Base-by-base conservation (phyloP, 345 rosid species). In the Salix exigua region DNA sequence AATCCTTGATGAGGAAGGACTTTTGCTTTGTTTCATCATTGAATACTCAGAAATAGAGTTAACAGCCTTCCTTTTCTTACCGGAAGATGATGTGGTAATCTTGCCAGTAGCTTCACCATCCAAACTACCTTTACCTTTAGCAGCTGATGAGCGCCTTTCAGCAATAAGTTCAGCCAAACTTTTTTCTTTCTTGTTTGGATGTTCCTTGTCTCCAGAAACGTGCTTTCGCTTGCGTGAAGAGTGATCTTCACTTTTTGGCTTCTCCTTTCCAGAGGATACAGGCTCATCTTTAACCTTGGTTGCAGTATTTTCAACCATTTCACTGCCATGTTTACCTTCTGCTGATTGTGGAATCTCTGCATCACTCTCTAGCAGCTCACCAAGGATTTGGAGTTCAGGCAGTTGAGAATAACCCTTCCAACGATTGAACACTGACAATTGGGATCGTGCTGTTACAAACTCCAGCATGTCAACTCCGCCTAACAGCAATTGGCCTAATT, bases 391-490 rank as follows among this genome's bases (percentile, higher is more conserved):
- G 72, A 90, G 81, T 83, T 85, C 87, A 2, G 95, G 95, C 67
- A 92, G 87, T 30, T 79, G 79, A 26, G 80, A 46, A 74, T 79
- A 86, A 60, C 95, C 95, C 83, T 88, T 94, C 94, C 91, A 91
- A 33, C 82, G 88, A 80, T 75, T 75, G 79, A 90, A 90, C 67
- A 95, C 91, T 78, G 86, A 81, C 74, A 92, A 68, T 71, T 83
- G 90, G 72, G 97, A 89, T 77, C 78, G 79, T 28, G 82, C 77
- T 42, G 78, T 85, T 11, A 75, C 83, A 69, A 88, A 72, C 76
- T 87, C 86, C 83, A 92, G 84, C 79, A 77, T 88, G 79, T 88
- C 87, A 73, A 76, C 75, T 71, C 67, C 75, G 70, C 72, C 55
- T 70, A 66, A 76, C 42, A 94, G 90, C 21, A 58, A 58, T 28